Evolutionary conservation across 371 early-diverging fungal species (phyloP).

Genomic region (Zychaea mexicana): DNA sequence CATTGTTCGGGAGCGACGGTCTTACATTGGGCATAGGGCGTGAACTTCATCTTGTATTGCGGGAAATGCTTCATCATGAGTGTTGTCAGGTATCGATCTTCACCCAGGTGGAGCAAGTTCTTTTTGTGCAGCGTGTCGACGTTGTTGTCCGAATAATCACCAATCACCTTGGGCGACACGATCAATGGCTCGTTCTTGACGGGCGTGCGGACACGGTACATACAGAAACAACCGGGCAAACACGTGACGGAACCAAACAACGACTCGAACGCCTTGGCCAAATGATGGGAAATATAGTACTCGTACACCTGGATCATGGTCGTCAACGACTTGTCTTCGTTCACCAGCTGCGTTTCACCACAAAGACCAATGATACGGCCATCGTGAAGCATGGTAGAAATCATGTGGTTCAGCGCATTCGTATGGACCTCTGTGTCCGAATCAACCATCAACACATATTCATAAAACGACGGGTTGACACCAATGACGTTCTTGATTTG

Average conservation of each 20-base stretch:
- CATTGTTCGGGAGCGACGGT: slow-evolving; percentile 98
- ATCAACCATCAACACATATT: slow-evolving; percentile 94
- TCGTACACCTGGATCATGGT: slow-evolving; percentile 99
- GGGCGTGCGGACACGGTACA: slow-evolving; percentile 91
- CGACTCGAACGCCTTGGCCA: slow-evolving; percentile 99
- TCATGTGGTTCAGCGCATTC: slow-evolving; percentile 85
- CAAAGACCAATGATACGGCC: slow-evolving; percentile 90
- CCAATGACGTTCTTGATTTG: slow-evolving; percentile 94
- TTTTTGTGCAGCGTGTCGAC: slow-evolving; percentile 99
- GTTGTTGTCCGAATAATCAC: slow-evolving; percentile 93
- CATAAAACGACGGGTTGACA: slow-evolving; percentile 86
- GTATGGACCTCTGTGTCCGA: slow-evolving; percentile 91
- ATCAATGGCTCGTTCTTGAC: slow-evolving; percentile 89
- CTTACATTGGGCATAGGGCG: slow-evolving; percentile 93
- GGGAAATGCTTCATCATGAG: slow-evolving; percentile 98
- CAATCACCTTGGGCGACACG: slow-evolving; percentile 87
- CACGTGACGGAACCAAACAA: slow-evolving; percentile 98
- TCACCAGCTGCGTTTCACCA: slow-evolving; percentile 91
- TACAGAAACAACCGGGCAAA: slow-evolving; percentile 96
- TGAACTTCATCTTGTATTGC: slow-evolving; percentile 96
- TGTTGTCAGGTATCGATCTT: slow-evolving; percentile 98
- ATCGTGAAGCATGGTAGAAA: slow-evolving; percentile 89
- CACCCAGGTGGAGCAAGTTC: slow-evolving; percentile 97
- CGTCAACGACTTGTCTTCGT: slow-evolving; percentile 88
- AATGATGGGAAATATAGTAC: slow-evolving; percentile 98